Conservation (phyloP, 2,329 filamentous ascomycete genomes). For the Paecilomyces fulvus region DNA sequence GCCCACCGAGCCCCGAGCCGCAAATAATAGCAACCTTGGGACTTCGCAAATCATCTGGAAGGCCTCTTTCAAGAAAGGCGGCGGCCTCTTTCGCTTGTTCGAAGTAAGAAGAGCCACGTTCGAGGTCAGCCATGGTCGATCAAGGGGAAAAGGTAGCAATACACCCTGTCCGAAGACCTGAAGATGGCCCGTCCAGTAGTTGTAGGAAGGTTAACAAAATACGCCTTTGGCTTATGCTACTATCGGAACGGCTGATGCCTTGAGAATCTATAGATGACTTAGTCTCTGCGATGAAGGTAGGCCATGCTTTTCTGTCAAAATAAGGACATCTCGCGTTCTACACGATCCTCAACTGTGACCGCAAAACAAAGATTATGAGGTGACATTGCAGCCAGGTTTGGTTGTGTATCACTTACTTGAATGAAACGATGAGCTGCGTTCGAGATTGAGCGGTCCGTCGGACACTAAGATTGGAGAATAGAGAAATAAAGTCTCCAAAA, state of each 20-base stretch:
- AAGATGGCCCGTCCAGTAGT: not conserved
- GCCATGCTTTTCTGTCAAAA: too few relatives aligned
- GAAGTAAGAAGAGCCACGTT: conserved; percentile 3
- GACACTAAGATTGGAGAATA: too few relatives aligned
- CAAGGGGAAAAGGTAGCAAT: not conserved
- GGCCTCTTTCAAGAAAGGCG: conserved; percentile 38
- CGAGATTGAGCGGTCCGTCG: too few relatives aligned
- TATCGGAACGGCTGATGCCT: not conserved
- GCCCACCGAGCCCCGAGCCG: conserved; percentile 55
- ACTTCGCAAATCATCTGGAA: conserved; percentile 43
- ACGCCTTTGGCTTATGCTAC: not conserved
- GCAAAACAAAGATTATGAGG: too few relatives aligned
- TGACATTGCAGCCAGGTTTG: too few relatives aligned
- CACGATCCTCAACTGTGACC: too few relatives aligned
- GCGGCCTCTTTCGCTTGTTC: conserved; percentile 41
- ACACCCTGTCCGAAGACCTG: not conserved
- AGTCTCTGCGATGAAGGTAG: too few relatives aligned
- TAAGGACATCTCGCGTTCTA: too few relatives aligned
- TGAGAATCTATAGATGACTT: too few relatives aligned
- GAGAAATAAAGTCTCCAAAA: too few relatives aligned
- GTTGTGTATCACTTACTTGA: too few relatives aligned
- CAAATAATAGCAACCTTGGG: conserved; percentile 57
- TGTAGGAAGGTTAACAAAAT: not conserved
- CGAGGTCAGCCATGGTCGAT: not conserved
- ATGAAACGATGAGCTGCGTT: too few relatives aligned